Percentiles rank a stretch among this genome's conserved stretches.
Evolutionary conservation across 2,329 filamentous ascomycete genomes (phyloP).

Genomic region (Xylariaceae sp.): DNA sequence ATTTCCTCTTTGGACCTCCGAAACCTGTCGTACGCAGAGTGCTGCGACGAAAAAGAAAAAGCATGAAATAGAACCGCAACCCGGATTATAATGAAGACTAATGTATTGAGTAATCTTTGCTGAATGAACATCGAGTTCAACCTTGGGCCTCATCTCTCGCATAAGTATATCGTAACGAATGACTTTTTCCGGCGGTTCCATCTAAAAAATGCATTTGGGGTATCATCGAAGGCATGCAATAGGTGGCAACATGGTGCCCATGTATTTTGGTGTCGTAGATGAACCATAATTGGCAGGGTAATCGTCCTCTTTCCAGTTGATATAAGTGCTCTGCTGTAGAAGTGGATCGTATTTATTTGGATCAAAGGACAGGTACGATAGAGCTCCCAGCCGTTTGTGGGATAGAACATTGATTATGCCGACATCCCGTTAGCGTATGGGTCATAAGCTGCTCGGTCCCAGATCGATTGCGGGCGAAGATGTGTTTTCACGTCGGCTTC

Average conservation of each 20-base stretch:
- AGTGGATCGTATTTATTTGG: too few relatives aligned
- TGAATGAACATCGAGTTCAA: too few relatives aligned
- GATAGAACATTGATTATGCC: too few relatives aligned
- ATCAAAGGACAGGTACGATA: too few relatives aligned
- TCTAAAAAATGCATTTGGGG: constrained; percentile 9
- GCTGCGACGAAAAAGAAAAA: too few relatives aligned
- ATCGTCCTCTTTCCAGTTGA: neutral
- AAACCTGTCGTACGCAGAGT: too few relatives aligned
- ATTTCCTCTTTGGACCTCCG: too few relatives aligned
- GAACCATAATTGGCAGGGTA: neutral
- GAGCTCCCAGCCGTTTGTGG: too few relatives aligned
- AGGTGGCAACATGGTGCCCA: constrained; percentile 5
- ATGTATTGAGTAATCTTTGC: too few relatives aligned
- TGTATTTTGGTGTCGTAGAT: constrained; percentile 2
- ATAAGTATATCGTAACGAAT: neutral
- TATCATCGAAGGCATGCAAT: constrained; percentile 11
- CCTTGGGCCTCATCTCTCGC: neutral
- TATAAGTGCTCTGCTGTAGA: neutral
- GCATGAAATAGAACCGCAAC: too few relatives aligned
- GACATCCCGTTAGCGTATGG: too few relatives aligned
- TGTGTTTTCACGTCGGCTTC: constrained; percentile 29
- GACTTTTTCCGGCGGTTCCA: constrained; percentile 1
- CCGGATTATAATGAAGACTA: too few relatives aligned
- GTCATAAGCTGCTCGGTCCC: constrained; percentile 12
- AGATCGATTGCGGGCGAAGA: constrained; percentile 32